These are phyloP conservation scores for Xylaria nigripes DNA, from an alignment of 495 filamentous ascomycete genomes.

Conservation along the genomic window DNA sequence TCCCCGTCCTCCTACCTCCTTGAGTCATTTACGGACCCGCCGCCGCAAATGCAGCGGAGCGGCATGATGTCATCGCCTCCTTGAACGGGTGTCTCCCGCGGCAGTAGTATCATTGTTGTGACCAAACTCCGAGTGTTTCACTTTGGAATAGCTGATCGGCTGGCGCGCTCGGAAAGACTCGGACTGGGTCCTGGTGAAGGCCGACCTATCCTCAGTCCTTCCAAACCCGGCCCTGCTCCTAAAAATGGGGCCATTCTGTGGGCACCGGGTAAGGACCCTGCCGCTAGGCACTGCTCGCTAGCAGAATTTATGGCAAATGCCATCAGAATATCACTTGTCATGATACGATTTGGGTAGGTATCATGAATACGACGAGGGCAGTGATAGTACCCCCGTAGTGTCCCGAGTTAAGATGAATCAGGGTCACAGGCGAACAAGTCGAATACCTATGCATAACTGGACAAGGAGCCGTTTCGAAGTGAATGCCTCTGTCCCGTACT, in stretches of 20 bases:
- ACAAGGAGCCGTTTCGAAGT: not conserved
- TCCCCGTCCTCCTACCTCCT: not conserved
- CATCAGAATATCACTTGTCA: not conserved
- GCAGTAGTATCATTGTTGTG: not conserved
- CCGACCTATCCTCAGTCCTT: conserved; percentile 1
- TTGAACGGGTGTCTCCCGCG: not conserved
- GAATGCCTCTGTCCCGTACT: not conserved
- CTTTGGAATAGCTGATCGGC: not conserved
- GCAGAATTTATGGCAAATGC: conserved; percentile 1
- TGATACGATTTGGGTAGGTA: conserved; percentile 7
- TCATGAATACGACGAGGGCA: not conserved
- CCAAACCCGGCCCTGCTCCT: not conserved
- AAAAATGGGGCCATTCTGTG: conserved; percentile 4
- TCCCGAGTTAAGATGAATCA: conserved; percentile 6
- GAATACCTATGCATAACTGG: not conserved
- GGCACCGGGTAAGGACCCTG: not conserved
- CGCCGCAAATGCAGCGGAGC: conserved; percentile 2
- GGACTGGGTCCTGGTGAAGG: conserved; percentile 1
- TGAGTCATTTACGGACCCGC: conserved; percentile 5
- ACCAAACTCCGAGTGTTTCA: conserved; percentile 9
- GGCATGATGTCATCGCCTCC: conserved; percentile 10
- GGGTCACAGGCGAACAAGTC: conserved; percentile 1
- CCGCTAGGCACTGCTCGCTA: not conserved
- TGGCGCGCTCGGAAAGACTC: not conserved
- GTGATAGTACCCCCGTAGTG: not conserved